phyloP scores from a whole-genome alignment of 2,329 filamentous ascomycete species.

The Paradendryphiella salina region DNA sequence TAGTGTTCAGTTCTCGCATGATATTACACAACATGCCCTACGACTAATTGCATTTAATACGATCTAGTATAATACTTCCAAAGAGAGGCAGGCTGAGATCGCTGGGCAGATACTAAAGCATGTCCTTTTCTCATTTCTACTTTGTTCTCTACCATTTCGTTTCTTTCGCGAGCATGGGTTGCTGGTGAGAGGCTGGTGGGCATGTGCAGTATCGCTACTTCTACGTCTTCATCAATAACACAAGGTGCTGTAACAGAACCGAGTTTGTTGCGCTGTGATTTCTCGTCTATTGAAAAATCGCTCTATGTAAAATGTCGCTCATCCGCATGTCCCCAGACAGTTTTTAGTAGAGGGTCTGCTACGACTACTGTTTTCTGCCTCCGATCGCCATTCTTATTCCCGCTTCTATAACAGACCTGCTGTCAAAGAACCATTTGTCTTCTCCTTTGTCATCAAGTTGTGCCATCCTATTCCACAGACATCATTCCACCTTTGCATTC shows the following conservation, averaged over 20 bases:
- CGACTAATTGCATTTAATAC: conserved; percentile 23
- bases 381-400: background rate
- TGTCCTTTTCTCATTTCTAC: conserved; percentile 19
- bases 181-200: conserved; percentile 17
- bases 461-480: background rate
- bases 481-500: background rate
- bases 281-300: background rate
- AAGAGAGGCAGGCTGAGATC: conserved; percentile 13
- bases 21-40: conserved; percentile 17
- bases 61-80: conserved; percentile 15
- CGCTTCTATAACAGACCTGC: background rate
- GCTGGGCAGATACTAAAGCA: conserved; percentile 16
- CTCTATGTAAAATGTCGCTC: background rate
- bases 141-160: conserved; percentile 12
- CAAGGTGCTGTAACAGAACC: conserved; percentile 17
- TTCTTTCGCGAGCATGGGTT: conserved; percentile 26
- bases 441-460: background rate
- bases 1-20: background rate
- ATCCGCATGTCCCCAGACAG: background rate
- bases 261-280: background rate
- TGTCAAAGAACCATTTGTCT: background rate
- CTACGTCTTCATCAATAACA: conserved; percentile 18
- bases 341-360: background rate
- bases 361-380: background rate
- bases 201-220: conserved; percentile 29